Base-by-base conservation (phyloP, 805 yeast genomes). In the Brettanomyces bruxellensis region DNA sequence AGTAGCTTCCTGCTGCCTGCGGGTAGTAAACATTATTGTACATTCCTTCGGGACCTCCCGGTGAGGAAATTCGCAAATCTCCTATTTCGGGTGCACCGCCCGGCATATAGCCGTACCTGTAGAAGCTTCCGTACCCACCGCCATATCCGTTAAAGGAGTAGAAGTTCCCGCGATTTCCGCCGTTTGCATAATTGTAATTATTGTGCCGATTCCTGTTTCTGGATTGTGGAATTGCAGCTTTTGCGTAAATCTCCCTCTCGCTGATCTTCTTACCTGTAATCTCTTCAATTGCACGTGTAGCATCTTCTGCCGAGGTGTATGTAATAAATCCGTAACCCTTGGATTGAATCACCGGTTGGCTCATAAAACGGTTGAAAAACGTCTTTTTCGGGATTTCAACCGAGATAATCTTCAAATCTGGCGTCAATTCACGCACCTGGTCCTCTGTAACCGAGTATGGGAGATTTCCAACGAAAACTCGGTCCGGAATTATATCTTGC, bases 231-330 rank as follows among this genome's bases (percentile, higher is more conserved):
- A 71, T 70, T 4, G 84, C 83, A 59, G 69, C 68, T 57, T 72
- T 76, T 44, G 78, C 72, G 49, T 69, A 72, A 44, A 81, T 69
- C 46, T 68, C 64, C 48, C 68, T 56, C n/a, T 61, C 68, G 5
- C 59, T 57, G 28, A 66, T 57, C 12, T 48, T 52, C 47, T 60
- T 57, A 34, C 63, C 66, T 18, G 55, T 54, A 34, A 60, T 55
- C 22, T 56, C 52, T n/a, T 49, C 54, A 28, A 62, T 77, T n/a
- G 95, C 96, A 60, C 71, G 68, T 57, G 74, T 66, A 57, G 87
- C 95, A 40, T 72, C 71, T 43, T 76, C 84, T 53, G 80, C 78
- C 48, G 72, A 66, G 43, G 76, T 70, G 53, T 82, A 79, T 52
- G 75, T 75, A 51, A 80, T 76, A 58, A 83, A 78, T 1, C 73